Percentiles rank a stretch among this genome's conserved stretches.
These are phyloP conservation scores for Russula vinacea DNA, from an alignment of 768 basidiomycete genomes.

Conservation along the genomic window DNA sequence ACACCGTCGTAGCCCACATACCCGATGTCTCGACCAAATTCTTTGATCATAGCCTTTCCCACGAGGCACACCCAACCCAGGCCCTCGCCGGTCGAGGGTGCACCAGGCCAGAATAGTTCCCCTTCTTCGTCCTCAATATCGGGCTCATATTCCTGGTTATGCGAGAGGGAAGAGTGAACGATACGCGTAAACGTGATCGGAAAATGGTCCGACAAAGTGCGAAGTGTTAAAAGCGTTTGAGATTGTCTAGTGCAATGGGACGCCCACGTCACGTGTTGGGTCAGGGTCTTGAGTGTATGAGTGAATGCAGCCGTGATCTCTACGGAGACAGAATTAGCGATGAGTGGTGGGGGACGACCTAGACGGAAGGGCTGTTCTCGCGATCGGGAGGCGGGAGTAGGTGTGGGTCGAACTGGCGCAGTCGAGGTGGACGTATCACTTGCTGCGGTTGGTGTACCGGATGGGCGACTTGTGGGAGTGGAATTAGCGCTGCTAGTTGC, in stretches of 20 bases:
- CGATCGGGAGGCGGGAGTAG: conserved; percentile 33
- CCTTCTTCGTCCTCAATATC: conserved; percentile 85
- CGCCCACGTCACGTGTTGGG: conserved; percentile 43
- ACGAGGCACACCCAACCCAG: conserved; percentile 85
- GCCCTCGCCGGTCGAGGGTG: conserved; percentile 69
- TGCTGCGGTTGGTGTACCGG: conserved; percentile 50
- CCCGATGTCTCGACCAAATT: conserved; percentile 72
- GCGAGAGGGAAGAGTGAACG: conserved; percentile 57
- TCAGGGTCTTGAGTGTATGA: conserved; percentile 38
- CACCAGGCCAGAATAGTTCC: conserved; percentile 82
- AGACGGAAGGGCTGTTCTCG: conserved; percentile 28
- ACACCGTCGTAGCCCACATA: conserved; percentile 70
- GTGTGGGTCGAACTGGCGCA: conserved; percentile 31
- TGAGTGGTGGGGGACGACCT: conserved; percentile 30
- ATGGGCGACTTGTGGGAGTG: conserved; percentile 63
- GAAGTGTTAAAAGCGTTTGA: conserved; percentile 58
- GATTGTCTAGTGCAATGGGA: conserved; percentile 28
- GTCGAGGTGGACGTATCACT: conserved; percentile 27
- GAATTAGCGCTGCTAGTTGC: conserved; percentile 71
- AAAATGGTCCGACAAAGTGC: conserved; percentile 65
- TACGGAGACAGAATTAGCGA: conserved; percentile 31
- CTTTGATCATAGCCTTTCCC: conserved; percentile 83
- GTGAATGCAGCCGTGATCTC: conserved; percentile 30
- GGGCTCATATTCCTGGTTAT: conserved; percentile 71
- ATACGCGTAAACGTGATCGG: conserved; percentile 74